Evolutionary conservation across 2,329 filamentous ascomycete genomes (phyloP), one percentile per base, ranked within the genome.

Genomic region (Aaosphaeria arxii): DNA sequence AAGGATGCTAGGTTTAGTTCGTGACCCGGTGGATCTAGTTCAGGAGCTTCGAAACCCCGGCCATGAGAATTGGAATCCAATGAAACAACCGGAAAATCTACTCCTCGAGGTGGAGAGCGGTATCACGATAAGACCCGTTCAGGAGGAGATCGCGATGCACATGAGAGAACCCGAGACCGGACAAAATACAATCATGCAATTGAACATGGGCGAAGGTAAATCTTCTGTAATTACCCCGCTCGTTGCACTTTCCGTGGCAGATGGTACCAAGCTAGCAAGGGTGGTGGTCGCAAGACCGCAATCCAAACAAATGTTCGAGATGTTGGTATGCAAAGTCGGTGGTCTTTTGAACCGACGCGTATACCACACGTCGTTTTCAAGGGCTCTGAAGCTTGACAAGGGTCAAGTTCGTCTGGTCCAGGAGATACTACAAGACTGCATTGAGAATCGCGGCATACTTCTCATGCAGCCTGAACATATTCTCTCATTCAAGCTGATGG

Each of bases 381-480:
- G 83, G 4, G 2, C 33, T 9, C n/a, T 9, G 33, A 36, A 36
- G 33, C 33, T n/a, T 9, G n/a, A 36, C 4, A 3, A 36, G n/a
- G 9, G 2, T 4, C 9, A 9, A 3, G 33, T n/a, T n/a, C 9
- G 2, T 9, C 7, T 36, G 33, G 4, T 36, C n/a, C 33, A 36
- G 9, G n/a, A 36, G n/a, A 36, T 36, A 2, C n/a, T 9, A 9
- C 2, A 36, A 36, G 33, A 36, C 7, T 36, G 33, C 33, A 36
- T 36, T 3, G 33, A 36, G 33, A 36, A 36, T 4, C 9, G 81
- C 0, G 83, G 83, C 0, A 67, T 88, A 0, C 55, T 88, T 0
- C 64, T 88, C 0, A 69, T 82, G 0, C 82, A 86, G 32, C 85
- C 85, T 0, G 84, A 87, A 54, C 80, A 87, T 48, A 59, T 86